Percentiles rank a stretch among this genome's conserved stretches.
Conservation (phyloP, 2,329 filamentous ascomycete genomes). For the Ophiocordyceps sinensis region DNA sequence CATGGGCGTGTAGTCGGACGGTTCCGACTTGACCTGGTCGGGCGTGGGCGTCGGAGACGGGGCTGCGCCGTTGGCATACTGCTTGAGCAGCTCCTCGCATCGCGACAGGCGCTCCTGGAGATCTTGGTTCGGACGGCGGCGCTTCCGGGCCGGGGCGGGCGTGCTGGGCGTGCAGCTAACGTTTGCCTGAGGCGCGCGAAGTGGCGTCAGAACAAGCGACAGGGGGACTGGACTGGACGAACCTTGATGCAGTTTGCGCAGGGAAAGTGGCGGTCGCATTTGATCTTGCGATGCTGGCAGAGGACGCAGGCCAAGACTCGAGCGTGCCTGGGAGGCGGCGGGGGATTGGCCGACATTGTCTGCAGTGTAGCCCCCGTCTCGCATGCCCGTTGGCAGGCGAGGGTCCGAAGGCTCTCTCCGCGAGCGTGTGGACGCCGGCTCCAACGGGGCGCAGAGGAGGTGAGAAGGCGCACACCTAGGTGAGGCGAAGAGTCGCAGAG, state of each 20-base stretch:
- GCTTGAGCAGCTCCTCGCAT: constrained; percentile 43
- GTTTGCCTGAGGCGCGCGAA: constrained; percentile 30
- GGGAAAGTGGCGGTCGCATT: constrained; percentile 44
- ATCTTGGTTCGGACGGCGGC: constrained; percentile 44
- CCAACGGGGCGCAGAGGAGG: not conserved
- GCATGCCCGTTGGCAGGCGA: constrained; percentile 13
- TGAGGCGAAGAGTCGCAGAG: too few species aligned
- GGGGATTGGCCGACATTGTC: constrained; percentile 17
- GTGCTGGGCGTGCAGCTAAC: constrained; percentile 45
- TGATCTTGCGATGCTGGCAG: constrained; percentile 48
- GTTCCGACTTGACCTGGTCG: constrained; percentile 11
- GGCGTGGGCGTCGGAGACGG: constrained; percentile 8
- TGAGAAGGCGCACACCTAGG: too few species aligned
- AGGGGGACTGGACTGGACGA: constrained; percentile 6
- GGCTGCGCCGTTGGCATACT: constrained; percentile 31
- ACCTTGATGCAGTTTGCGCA: constrained; percentile 49
- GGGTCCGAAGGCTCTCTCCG: not conserved
- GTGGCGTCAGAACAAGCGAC: not conserved
- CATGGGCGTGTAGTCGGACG: constrained; percentile 11
- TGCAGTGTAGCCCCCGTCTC: constrained; percentile 5
- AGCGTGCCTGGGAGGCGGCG: constrained; percentile 21
- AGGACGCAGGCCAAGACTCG: constrained; percentile 40
- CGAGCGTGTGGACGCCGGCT: not conserved
- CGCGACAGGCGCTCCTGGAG: constrained; percentile 44
- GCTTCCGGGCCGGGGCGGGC: constrained; percentile 44